Evolutionary conservation across 2,329 filamentous ascomycete genomes (phyloP), one percentile per base, ranked within the genome.

Genomic region (Sporothrix schenckii): DNA sequence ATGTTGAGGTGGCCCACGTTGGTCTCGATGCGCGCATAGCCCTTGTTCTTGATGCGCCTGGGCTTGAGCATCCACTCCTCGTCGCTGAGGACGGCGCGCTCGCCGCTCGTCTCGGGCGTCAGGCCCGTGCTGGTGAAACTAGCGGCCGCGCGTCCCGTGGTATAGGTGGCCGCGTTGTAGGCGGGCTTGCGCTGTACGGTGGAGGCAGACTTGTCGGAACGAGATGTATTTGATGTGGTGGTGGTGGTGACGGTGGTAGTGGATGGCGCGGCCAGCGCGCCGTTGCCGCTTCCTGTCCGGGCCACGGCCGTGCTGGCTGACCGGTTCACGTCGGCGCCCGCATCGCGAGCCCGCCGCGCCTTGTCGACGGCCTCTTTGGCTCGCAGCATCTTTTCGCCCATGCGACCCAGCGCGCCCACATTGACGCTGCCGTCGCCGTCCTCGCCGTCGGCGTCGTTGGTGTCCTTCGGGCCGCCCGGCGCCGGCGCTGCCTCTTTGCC

Each of bases 41-140:
- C 95, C 76, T 94, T 96, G 75, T 87, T 88, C 81, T 97, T 97
- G 72, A 99, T 89, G 53, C 93, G 89, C 76, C 91, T 92, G 7
- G 94, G 93, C 79, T 92, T 93, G 69, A 99, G 86, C 92, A 99
- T 96, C 80, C 94, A 99, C 78, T 98, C 94, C 81, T 99, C 95
- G 73, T 97, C 93, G 0, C 91, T 92, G 61, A 99, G 85, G 61
- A 96, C 83, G 4, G 95, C 94, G 69, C 94, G 87, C 77, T 96
- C 93, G 75, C 88, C 91, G 69, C 92, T 94, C 0, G 95, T 99
- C 77, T 96, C 92, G 0, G 94, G 94, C 0, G 94, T 97, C 67
- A 99, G 81, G 5, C 95, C 94, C 0, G 95, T 99, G 75, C 92
- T 96, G 9, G 95, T 99, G 80, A 98, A 97, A 72, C 93, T 97